phyloP scores from a whole-genome alignment of 148 eudicot genomes.

The Suaeda aralocaspica region DNA sequence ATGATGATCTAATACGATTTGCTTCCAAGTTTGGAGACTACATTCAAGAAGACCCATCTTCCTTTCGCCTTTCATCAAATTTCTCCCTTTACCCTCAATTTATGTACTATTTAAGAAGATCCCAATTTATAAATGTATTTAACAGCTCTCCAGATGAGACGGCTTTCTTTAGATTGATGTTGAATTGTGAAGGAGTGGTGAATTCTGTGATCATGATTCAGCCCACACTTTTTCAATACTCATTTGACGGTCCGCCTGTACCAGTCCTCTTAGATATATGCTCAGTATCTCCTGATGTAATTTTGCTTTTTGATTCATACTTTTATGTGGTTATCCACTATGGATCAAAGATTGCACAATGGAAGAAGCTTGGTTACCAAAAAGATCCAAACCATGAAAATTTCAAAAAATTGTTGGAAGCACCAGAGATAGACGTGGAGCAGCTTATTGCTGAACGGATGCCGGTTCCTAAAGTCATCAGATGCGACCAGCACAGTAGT shows the following conservation, averaged over 20 bases:
- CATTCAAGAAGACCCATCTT: conserved; percentile 77
- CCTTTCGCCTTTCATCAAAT: conserved; percentile 82
- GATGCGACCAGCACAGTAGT: conserved; percentile 91
- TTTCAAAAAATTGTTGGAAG: conserved; percentile 74
- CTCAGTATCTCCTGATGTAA: conserved; percentile 83
- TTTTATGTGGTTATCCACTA: conserved; percentile 84
- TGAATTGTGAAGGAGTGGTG: conserved; percentile 87
- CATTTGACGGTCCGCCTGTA: conserved; percentile 87
- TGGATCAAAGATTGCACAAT: conserved; percentile 84
- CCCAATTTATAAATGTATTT: conserved; percentile 88
- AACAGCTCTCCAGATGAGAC: conserved; percentile 96
- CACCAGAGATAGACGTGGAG: conserved; percentile 74
- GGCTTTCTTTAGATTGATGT: conserved; percentile 75
- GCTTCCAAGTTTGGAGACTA: conserved; percentile 82
- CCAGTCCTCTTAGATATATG: conserved; percentile 85
- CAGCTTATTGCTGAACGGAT: conserved; percentile 71
- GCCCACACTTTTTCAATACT: conserved; percentile 88
- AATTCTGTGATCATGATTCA: conserved; percentile 88
- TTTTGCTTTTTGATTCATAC: conserved; percentile 85
- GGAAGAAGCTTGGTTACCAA: conserved; percentile 85
- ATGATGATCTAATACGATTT: conserved; percentile 61
- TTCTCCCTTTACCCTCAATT: conserved; percentile 91
- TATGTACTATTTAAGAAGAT: conserved; percentile 85
- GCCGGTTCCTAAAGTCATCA: conserved; percentile 76
- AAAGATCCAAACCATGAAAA: conserved; percentile 78